These are phyloP conservation scores for Sporothrix dimorphospora DNA, from an alignment of 2,329 filamentous ascomycete genomes.

Conservation along the genomic window DNA sequence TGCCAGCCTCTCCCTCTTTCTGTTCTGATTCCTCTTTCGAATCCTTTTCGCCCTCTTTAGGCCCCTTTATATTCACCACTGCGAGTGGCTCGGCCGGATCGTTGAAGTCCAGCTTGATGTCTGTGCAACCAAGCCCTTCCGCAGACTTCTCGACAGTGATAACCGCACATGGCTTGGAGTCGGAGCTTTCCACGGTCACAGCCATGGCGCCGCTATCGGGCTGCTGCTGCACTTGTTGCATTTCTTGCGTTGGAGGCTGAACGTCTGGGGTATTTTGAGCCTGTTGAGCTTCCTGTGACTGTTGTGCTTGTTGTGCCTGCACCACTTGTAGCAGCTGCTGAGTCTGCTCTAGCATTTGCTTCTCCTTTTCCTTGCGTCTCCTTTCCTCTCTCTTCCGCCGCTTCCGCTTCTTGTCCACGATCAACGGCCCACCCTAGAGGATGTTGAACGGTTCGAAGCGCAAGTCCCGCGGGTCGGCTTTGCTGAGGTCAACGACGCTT, in stretches of 20 bases:
- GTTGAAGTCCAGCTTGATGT: slow-evolving; percentile 25
- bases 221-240: background rate
- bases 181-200: background rate
- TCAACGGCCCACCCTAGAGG: slow-evolving; percentile 29
- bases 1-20: background rate
- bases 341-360: slow-evolving; percentile 5
- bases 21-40: background rate
- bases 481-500: slow-evolving; percentile 13
- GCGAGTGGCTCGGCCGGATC: slow-evolving; percentile 15
- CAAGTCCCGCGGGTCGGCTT: slow-evolving; percentile 25
- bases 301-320: slow-evolving; percentile 1
- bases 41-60: background rate
- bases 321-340: slow-evolving; percentile 17
- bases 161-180: background rate
- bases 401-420: slow-evolving; percentile 26
- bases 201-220: background rate
- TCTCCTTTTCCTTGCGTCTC: slow-evolving; percentile 18
- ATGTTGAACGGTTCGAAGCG: slow-evolving; percentile 30
- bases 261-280: background rate
- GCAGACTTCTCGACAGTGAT: slow-evolving; percentile 13
- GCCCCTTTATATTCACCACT: background rate
- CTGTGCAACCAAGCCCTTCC: background rate
- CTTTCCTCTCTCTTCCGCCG: slow-evolving; percentile 20
- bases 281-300: background rate
- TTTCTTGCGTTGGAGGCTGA: background rate